phyloP scores from a whole-genome alignment of 1,139 yeast genomes.

The Barnettozyma hawaiiensis region DNA sequence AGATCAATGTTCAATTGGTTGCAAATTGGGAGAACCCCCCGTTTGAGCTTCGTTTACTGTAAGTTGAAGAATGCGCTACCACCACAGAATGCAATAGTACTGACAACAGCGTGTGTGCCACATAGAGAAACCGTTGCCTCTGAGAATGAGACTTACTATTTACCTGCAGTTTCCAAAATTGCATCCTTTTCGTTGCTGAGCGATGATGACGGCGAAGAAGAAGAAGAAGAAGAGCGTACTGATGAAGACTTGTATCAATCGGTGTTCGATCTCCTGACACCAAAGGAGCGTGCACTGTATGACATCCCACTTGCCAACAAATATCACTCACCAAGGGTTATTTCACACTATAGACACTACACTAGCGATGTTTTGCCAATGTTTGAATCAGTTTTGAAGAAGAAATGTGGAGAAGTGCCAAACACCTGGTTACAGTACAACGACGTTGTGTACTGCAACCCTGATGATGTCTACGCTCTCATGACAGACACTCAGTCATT shows the following conservation, averaged over 20 bases:
- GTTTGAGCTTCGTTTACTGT: slow-evolving; percentile 43
- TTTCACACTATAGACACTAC: slow-evolving; percentile 56
- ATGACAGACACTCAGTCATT: slow-evolving; percentile 33
- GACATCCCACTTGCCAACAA: slow-evolving; percentile 50
- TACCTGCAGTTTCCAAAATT: slow-evolving; percentile 38
- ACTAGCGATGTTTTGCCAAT: slow-evolving; percentile 25
- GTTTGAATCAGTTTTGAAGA: slow-evolving; percentile 14
- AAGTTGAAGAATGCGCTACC: too few species aligned
- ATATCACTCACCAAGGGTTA: slow-evolving; percentile 53
- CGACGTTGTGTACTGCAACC: slow-evolving; percentile 52
- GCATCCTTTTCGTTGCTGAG: slow-evolving; percentile 29
- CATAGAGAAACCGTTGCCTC: slow-evolving; percentile 47
- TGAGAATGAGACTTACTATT: slow-evolving; percentile 44
- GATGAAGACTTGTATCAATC: slow-evolving; percentile 33
- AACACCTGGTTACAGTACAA: slow-evolving; percentile 52
- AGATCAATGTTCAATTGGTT: slow-evolving; percentile 20
- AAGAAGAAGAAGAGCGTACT: slow-evolving; percentile 4
- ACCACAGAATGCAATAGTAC: too few species aligned
- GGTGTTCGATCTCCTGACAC: slow-evolving; percentile 32
- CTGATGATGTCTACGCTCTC: slow-evolving; percentile 65
- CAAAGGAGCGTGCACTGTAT: slow-evolving; percentile 33
- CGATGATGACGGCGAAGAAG: slow-evolving; percentile 20
- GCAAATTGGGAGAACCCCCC: slow-evolving; percentile 37
- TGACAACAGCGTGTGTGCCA: neutral
- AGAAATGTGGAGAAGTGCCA: slow-evolving; percentile 28